These are phyloP conservation scores for Cytospora schulzeri DNA, from an alignment of 2,329 filamentous ascomycete genomes.

Conservation along the genomic window DNA sequence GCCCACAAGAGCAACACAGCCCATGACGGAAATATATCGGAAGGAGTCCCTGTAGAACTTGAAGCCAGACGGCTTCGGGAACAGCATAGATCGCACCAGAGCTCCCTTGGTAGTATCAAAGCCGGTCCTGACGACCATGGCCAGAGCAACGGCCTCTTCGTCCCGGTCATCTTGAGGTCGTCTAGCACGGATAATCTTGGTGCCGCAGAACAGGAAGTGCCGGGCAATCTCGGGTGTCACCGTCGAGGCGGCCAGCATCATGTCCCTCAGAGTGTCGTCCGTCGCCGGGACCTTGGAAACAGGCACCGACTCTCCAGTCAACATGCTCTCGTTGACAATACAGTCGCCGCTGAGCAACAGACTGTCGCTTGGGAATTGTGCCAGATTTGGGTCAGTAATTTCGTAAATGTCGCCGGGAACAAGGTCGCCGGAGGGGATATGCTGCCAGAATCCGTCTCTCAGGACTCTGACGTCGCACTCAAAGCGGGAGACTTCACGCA, in stretches of 20 bases:
- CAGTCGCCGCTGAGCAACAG: conserved; percentile 90
- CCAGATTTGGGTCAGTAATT: conserved; percentile 87
- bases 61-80: conserved; percentile 97
- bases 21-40: conserved; percentile 97
- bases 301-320: conserved; percentile 95
- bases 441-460: conserved; percentile 93
- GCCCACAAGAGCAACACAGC: conserved; percentile 76
- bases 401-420: conserved; percentile 97
- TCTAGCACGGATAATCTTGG: conserved; percentile 88
- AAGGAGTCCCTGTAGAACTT: conserved; percentile 99
- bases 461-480: conserved; percentile 94
- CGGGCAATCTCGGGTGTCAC: conserved; percentile 81
- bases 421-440: conserved; percentile 81
- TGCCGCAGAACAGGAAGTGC: conserved; percentile 92
- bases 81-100: conserved; percentile 94
- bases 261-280: conserved; percentile 72
- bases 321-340: conserved; percentile 99
- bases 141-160: conserved; percentile 87
- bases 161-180: conserved; percentile 83
- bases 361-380: conserved; percentile 90
- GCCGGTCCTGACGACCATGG: conserved; percentile 89
- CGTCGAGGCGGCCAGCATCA: conserved; percentile 80
- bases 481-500: conserved; percentile 90
- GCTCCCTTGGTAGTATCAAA: conserved; percentile 98
- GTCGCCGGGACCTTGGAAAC: conserved; percentile 88